A percentile compares a stretch with the other conserved stretches of the same genome.
phyloP scores from a whole-genome alignment of 148 eudicot species.

The Polygonum maritimum region DNA sequence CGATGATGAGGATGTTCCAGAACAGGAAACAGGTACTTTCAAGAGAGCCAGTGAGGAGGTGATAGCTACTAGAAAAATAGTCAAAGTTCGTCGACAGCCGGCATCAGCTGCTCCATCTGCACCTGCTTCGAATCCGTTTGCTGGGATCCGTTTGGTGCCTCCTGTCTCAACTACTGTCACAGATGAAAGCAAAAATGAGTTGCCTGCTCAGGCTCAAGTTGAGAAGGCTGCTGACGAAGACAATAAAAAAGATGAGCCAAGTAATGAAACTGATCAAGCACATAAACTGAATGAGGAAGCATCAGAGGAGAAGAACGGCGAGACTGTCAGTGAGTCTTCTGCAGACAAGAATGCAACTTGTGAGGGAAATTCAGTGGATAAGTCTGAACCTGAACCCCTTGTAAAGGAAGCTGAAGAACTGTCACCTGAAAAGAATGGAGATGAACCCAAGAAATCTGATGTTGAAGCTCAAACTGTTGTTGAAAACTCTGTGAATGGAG shows the following conservation, averaged over 20 bases:
- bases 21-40: conserved; percentile 63
- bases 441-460: conserved; percentile 3
- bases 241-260: conserved; percentile 23
- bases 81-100: conserved; percentile 67
- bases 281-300: conserved; percentile 14
- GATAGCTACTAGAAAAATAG: conserved; percentile 66
- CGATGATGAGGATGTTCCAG: conserved; percentile 60
- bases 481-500: conserved; percentile 17
- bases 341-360: conserved; percentile 16
- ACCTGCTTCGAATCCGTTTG: conserved; percentile 79
- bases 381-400: neutral
- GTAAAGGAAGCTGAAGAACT: conserved; percentile 16
- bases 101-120: conserved; percentile 40
- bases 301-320: conserved; percentile 19
- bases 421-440: neutral
- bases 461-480: conserved; percentile 10
- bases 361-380: neutral
- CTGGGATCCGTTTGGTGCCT: conserved; percentile 65
- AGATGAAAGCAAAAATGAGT: conserved; percentile 23
- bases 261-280: conserved; percentile 23
- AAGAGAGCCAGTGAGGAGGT: conserved; percentile 85
- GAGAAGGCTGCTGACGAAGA: neutral
- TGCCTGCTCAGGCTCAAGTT: conserved; percentile 20
- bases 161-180: conserved; percentile 17
- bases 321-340: conserved; percentile 3